Percentiles rank a stretch among this genome's conserved stretches.
phyloP scores from a whole-genome alignment of 1,139 yeast species.

The Suhomyces maxii region DNA sequence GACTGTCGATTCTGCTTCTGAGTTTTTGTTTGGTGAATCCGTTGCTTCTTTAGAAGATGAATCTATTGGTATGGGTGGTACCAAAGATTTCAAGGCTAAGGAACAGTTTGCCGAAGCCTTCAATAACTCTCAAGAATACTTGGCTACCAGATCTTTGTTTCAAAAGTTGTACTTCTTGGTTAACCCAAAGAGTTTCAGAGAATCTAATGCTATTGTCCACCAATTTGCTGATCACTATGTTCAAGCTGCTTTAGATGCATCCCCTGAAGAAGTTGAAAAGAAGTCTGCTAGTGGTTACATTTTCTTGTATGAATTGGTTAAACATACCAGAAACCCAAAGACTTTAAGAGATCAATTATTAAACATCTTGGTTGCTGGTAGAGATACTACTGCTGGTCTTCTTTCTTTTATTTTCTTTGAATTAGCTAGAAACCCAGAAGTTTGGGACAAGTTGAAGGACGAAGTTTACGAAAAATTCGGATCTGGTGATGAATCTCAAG shows the following conservation, averaged over 20 bases:
- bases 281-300: slow-evolving; percentile 38
- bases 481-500: slow-evolving; percentile 29
- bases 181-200: slow-evolving; percentile 33
- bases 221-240: slow-evolving; percentile 36
- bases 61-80: slow-evolving; percentile 20
- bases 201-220: slow-evolving; percentile 20
- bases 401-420: slow-evolving; percentile 44
- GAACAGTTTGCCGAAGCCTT: slow-evolving; percentile 31
- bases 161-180: slow-evolving; percentile 28
- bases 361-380: slow-evolving; percentile 47
- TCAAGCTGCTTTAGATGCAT: slow-evolving; percentile 23
- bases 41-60: slow-evolving; percentile 33
- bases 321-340: slow-evolving; percentile 44
- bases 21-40: slow-evolving; percentile 41
- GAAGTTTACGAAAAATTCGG: slow-evolving; percentile 39
- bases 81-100: slow-evolving; percentile 26
- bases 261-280: slow-evolving; percentile 38
- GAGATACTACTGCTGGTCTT: slow-evolving; percentile 51
- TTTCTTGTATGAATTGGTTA: slow-evolving; percentile 46
- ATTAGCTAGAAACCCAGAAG: slow-evolving; percentile 41
- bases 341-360: slow-evolving; percentile 46
- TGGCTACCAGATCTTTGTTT: slow-evolving; percentile 31
- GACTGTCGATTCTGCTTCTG: slow-evolving; percentile 44
- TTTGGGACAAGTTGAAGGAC: slow-evolving; percentile 34
- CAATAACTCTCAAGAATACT: slow-evolving; percentile 31